These are phyloP conservation scores for Cytospora chrysosperma DNA, from an alignment of 2,329 filamentous ascomycete species.

Conservation along the genomic window DNA sequence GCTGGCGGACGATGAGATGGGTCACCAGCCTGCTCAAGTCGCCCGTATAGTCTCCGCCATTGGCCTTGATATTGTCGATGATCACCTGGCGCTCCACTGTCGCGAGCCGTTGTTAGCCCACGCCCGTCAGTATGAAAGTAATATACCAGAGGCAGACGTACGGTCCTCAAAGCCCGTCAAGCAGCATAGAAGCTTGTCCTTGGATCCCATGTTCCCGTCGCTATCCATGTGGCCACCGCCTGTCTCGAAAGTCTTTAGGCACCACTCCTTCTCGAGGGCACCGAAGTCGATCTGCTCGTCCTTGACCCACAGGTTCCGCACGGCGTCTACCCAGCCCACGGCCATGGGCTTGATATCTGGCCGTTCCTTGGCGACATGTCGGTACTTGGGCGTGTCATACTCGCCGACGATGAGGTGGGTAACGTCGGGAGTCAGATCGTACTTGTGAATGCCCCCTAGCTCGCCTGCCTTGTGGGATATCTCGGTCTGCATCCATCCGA, in stretches of 20 bases:
- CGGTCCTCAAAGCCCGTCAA: constrained; percentile 58
- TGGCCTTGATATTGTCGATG: constrained; percentile 61
- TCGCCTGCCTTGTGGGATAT: constrained; percentile 66
- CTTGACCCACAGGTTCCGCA: constrained; percentile 76
- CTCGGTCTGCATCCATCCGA: constrained; percentile 40
- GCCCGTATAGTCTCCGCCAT: constrained; percentile 82
- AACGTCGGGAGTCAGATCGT: constrained; percentile 92
- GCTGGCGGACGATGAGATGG: constrained; percentile 77
- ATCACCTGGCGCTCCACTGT: constrained; percentile 68
- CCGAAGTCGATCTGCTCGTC: constrained; percentile 73
- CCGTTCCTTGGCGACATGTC: constrained; percentile 86
- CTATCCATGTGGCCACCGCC: constrained; percentile 43
- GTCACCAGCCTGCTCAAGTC: constrained; percentile 85
- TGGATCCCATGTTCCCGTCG: constrained; percentile 31
- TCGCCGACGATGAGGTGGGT: constrained; percentile 92
- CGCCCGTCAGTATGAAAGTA: not conserved
- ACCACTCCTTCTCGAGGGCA: constrained; percentile 65
- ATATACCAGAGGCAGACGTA: constrained; percentile 28
- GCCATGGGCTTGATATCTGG: constrained; percentile 82
- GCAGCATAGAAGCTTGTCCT: constrained; percentile 50
- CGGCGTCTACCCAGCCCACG: constrained; percentile 79
- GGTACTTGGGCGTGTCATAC: constrained; percentile 89
- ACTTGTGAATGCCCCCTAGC: constrained; percentile 84
- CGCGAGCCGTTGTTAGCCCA: constrained; percentile 33
- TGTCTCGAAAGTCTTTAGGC: constrained; percentile 61